These are phyloP conservation scores for Microsporum audouinii DNA, from an alignment of 2,329 filamentous ascomycete genomes.

Conservation along the genomic window DNA sequence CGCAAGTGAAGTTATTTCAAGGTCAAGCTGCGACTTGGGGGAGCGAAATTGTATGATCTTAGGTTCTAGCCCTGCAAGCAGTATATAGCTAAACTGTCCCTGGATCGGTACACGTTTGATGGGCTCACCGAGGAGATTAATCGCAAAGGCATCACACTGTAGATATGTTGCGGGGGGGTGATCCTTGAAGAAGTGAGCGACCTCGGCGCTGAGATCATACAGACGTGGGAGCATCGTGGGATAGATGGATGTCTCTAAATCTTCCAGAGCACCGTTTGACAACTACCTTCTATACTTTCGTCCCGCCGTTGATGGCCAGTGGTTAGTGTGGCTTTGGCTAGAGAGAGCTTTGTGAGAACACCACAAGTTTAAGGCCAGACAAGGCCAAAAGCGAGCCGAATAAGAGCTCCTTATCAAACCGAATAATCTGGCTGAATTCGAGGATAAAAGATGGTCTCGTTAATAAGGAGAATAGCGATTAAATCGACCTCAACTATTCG, in stretches of 20 bases:
- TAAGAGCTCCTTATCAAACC: no score
- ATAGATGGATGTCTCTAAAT: background rate
- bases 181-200: slow-evolving; percentile 3
- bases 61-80: background rate
- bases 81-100: slow-evolving; percentile 9
- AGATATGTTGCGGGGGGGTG: slow-evolving; percentile 6
- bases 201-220: background rate
- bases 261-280: no score
- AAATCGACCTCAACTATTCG: no score
- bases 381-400: no score
- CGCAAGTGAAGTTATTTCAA: slow-evolving; percentile 1
- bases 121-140: slow-evolving; percentile 1
- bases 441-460: no score
- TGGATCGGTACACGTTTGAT: slow-evolving; percentile 6
- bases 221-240: background rate
- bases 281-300: no score
- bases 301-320: no score
- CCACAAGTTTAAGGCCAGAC: no score
- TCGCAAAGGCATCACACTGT: slow-evolving; percentile 8
- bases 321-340: no score
- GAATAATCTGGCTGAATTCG: no score
- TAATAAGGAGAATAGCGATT: no score
- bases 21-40: slow-evolving; percentile 6
- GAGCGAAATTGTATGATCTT: slow-evolving; percentile 8
- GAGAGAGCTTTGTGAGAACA: no score